These are phyloP conservation scores for Aureoboletus auriporus DNA, from an alignment of 768 basidiomycete genomes.

Conservation along the genomic window DNA sequence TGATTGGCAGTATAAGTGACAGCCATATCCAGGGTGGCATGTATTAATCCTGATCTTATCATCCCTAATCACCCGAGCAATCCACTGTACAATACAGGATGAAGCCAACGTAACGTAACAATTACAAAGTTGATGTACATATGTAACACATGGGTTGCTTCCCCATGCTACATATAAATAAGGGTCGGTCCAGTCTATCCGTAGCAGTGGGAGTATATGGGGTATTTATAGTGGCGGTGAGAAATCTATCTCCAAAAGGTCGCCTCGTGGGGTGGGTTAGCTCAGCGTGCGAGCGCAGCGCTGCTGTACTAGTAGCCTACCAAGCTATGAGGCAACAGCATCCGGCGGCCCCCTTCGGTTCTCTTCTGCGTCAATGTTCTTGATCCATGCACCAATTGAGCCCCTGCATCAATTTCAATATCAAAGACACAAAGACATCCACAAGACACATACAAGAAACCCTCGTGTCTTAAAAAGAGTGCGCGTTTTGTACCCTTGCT, in stretches of 20 bases:
- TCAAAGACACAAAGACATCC: not conserved
- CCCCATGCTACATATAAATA: slow-evolving; percentile 12
- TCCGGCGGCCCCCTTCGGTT: slow-evolving; percentile 7
- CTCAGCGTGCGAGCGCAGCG: no score
- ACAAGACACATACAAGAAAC: slow-evolving; percentile 77
- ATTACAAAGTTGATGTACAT: slow-evolving; percentile 12
- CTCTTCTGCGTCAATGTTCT: slow-evolving; percentile 70
- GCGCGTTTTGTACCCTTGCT: slow-evolving; percentile 96
- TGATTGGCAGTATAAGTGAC: no score
- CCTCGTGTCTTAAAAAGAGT: slow-evolving; percentile 95
- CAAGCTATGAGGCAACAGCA: slow-evolving; percentile 7
- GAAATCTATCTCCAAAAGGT: slow-evolving; percentile 15
- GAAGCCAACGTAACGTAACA: slow-evolving; percentile 18
- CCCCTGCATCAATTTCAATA: slow-evolving; percentile 49
- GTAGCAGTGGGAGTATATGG: slow-evolving; percentile 19
- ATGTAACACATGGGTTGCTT: slow-evolving; percentile 6
- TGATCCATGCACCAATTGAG: slow-evolving; percentile 96
- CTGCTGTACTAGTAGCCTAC: not conserved
- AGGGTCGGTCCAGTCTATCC: slow-evolving; percentile 6
- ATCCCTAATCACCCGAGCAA: no score
- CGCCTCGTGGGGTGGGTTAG: slow-evolving; percentile 24
- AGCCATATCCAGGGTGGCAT: no score
- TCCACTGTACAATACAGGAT: slow-evolving; percentile 3
- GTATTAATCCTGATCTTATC: no score
- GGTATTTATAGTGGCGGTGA: slow-evolving; percentile 24